phyloP scores from a whole-genome alignment of 306 rosid genomes.

The Carpinus fangiana region DNA sequence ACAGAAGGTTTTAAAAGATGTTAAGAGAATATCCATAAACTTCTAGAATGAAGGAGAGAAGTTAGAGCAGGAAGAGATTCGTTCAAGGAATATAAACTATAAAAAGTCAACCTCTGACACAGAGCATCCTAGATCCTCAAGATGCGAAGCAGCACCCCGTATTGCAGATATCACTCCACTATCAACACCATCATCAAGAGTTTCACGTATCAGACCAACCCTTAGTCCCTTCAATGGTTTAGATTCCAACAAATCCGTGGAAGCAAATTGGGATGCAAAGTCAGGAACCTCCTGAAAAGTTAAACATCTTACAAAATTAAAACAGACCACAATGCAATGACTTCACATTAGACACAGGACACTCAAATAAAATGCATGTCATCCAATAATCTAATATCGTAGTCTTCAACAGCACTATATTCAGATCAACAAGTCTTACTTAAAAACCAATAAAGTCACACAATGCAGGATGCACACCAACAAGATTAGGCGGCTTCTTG shows the following conservation, averaged over 20 bases:
- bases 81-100: conserved; percentile 2
- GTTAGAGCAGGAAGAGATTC: conserved; percentile 22
- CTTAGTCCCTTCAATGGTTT: conserved; percentile 91
- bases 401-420: not conserved
- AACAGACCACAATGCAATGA: conserved; percentile 1
- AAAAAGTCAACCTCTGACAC: conserved; percentile 64
- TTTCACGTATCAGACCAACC: conserved; percentile 85
- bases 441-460: not conserved
- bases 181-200: conserved; percentile 85
- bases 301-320: conserved; percentile 21
- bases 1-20: conserved; percentile 16
- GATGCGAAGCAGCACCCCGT: conserved; percentile 80
- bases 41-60: not conserved
- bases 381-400: not conserved
- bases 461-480: not conserved
- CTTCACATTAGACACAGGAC: not conserved
- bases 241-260: conserved; percentile 52
- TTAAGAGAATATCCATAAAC: not conserved
- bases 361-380: not conserved
- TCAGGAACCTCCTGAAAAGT: conserved; percentile 75
- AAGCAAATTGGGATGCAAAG: conserved; percentile 48
- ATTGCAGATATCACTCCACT: conserved; percentile 67
- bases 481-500: not conserved
- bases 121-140: conserved; percentile 86
- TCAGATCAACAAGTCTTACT: not conserved